Evolutionary conservation across 2,329 filamentous ascomycete species (phyloP).

Genomic region (Fusarium azukiicola): DNA sequence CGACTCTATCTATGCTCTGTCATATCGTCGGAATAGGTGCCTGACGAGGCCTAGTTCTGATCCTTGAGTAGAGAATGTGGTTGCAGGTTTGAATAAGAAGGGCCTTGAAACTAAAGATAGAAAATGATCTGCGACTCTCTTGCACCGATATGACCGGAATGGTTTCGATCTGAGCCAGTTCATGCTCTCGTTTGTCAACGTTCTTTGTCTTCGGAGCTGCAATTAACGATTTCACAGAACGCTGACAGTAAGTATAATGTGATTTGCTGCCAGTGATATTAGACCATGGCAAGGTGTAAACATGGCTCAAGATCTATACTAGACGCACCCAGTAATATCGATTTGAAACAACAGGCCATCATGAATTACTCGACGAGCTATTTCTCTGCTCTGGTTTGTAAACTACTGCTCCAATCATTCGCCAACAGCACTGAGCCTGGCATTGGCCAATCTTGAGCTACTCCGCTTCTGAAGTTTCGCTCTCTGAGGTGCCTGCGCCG

Average conservation of each 20-base stretch:
- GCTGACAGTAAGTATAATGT: too few relatives aligned
- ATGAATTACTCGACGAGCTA: not conserved
- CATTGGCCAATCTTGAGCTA: constrained; percentile 40
- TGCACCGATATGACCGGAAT: too few relatives aligned
- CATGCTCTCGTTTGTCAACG: not conserved
- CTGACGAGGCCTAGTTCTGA: not conserved
- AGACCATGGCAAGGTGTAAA: not conserved
- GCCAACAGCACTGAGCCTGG: constrained; percentile 41
- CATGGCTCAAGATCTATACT: not conserved
- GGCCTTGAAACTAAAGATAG: not conserved
- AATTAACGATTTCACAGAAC: too few relatives aligned
- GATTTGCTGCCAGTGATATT: not conserved
- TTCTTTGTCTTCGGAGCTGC: not conserved
- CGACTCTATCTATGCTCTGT: not conserved
- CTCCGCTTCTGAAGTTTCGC: constrained; percentile 49
- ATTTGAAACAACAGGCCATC: not conserved
- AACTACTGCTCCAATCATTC: constrained; percentile 30
- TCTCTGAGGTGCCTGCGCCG: constrained; percentile 31
- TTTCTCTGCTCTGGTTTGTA: not conserved
- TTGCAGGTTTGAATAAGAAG: too few relatives aligned
- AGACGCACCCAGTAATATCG: not conserved
- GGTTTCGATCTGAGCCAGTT: too few relatives aligned
- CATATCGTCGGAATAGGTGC: too few relatives aligned
- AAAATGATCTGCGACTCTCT: too few relatives aligned
- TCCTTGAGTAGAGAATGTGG: too few relatives aligned